Conservation (phyloP, 192 early-diverging fungal genomes). For the Spinellus fusiger region DNA sequence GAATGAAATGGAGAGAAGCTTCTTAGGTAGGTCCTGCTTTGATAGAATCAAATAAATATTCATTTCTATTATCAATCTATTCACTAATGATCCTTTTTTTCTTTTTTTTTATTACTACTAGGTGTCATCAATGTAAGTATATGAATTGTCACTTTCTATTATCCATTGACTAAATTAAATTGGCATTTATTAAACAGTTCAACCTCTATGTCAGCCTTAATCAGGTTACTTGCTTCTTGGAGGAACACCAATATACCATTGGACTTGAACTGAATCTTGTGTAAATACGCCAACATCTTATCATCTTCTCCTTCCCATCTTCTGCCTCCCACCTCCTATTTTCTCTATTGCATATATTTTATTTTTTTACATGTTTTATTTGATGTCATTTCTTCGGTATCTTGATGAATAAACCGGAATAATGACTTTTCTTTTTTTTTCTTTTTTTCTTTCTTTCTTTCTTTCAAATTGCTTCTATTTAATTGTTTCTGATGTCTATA, state of each 20-base stretch:
- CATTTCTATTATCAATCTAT: not conserved
- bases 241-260: conserved; percentile 9
- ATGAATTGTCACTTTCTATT: not conserved
- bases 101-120: not conserved
- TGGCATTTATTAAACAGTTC: not conserved
- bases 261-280: conserved; percentile 5
- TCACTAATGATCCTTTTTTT: not conserved
- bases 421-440: not conserved
- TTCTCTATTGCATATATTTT: not conserved
- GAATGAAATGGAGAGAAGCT: conserved; percentile 34
- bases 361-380: no score
- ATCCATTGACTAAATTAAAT: not conserved
- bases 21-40: conserved; percentile 12
- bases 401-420: not conserved
- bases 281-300: no score
- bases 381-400: not conserved
- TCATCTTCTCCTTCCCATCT: no score
- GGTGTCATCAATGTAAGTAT: conserved; percentile 4
- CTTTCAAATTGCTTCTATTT: not conserved
- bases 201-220: conserved; percentile 10
- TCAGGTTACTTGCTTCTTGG: conserved; percentile 7
- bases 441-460: not conserved
- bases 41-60: not conserved
- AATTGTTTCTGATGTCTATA: no score
- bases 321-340: not conserved